Conservation (phyloP, 192 early-diverging fungal species). For the Podila minutissima region DNA sequence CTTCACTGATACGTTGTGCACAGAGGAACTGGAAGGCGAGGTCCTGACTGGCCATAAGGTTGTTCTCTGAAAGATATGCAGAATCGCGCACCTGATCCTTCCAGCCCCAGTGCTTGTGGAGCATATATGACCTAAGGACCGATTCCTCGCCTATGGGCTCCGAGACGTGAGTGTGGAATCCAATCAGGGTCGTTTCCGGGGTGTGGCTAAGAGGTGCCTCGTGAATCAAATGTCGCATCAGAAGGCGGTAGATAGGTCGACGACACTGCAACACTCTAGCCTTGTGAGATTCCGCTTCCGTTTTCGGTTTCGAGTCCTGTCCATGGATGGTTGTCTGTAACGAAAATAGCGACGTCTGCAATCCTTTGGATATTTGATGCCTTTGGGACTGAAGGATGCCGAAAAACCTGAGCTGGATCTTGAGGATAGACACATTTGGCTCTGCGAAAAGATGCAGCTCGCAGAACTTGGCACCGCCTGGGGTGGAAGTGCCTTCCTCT, state of each 20-base stretch:
- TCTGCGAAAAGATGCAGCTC: conserved; percentile 46
- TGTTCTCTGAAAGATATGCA: conserved; percentile 37
- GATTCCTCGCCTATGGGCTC: conserved; percentile 50
- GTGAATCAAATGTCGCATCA: conserved; percentile 57
- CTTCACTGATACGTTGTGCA: conserved; percentile 55
- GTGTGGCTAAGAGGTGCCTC: conserved; percentile 22
- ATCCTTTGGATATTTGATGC: conserved; percentile 2
- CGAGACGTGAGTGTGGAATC: conserved; percentile 36
- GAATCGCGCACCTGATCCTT: conserved; percentile 52
- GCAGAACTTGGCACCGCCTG: conserved; percentile 33
- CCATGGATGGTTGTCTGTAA: conserved; percentile 13
- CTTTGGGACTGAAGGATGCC: conserved; percentile 18
- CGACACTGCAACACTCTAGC: conserved; percentile 23
- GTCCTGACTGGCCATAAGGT: conserved; percentile 50
- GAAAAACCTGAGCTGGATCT: conserved; percentile 36
- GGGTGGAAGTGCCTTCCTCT: conserved; percentile 13
- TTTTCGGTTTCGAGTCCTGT: conserved; percentile 4
- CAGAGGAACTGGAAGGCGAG: conserved; percentile 63
- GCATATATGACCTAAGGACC: conserved; percentile 61
- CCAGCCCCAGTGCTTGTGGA: conserved; percentile 62
- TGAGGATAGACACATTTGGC: conserved; percentile 28
- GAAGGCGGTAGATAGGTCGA: conserved; percentile 53
- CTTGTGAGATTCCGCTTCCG: conserved; percentile 13
- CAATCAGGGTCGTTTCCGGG: conserved; percentile 15
- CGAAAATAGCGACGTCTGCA: conserved; percentile 11